These are phyloP conservation scores for Eucalyptus grandis DNA, from an alignment of 345 rosid genomes.

Conservation along the genomic window DNA sequence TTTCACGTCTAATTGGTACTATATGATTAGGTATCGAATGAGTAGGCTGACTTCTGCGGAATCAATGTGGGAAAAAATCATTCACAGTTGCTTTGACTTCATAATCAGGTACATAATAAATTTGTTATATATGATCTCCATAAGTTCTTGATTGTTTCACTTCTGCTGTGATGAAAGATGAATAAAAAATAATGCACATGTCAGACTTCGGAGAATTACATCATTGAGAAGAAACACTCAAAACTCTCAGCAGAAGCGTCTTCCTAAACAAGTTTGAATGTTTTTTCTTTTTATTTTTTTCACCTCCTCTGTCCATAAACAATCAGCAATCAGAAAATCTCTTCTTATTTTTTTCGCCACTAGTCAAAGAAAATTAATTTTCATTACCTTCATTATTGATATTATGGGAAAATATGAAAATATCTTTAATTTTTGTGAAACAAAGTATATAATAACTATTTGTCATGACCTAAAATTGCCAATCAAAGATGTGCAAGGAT, in stretches of 20 bases:
- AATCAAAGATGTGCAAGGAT: background rate
- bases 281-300: background rate
- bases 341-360: background rate
- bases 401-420: background rate
- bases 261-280: background rate
- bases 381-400: background rate
- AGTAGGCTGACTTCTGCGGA: background rate
- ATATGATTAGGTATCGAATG: background rate
- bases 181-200: constrained; percentile 1
- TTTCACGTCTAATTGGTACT: background rate
- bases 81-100: background rate
- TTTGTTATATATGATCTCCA: background rate
- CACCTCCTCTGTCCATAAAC: background rate
- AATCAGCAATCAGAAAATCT: background rate
- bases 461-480: background rate
- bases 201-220: constrained; percentile 15
- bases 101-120: background rate
- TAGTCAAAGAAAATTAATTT: background rate
- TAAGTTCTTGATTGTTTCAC: background rate
- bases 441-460: background rate
- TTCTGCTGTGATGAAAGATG: constrained; percentile 12
- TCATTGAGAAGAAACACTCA: constrained; percentile 3
- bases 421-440: background rate
- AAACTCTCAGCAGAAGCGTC: background rate
- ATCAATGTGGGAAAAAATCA: background rate